Conservation (phyloP, 768 basidiomycete genomes). For the Pholiota conissans region DNA sequence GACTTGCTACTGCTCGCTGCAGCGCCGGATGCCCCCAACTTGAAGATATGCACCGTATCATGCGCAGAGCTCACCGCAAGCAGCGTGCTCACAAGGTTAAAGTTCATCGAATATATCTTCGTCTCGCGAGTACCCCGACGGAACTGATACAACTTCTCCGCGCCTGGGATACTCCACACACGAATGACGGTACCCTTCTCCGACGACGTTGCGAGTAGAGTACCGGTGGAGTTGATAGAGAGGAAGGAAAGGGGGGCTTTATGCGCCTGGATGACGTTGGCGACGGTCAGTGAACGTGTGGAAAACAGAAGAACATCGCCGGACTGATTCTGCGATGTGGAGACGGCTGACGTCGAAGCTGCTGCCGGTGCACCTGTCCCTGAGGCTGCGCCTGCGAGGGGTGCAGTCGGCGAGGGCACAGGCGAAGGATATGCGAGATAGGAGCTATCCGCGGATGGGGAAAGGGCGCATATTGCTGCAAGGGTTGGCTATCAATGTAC, state of each 20-base stretch:
- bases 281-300: slow-evolving; percentile 85
- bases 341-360: slow-evolving; percentile 32
- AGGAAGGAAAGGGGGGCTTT: slow-evolving; percentile 90
- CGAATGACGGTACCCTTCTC: slow-evolving; percentile 98
- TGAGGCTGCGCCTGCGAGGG: slow-evolving; percentile 34
- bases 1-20: slow-evolving; percentile 7
- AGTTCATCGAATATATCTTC: slow-evolving; percentile 76
- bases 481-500: slow-evolving; percentile 3
- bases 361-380: slow-evolving; percentile 28
- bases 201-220: slow-evolving; percentile 88
- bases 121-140: slow-evolving; percentile 86
- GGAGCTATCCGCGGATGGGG: slow-evolving; percentile 89
- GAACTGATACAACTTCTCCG: slow-evolving; percentile 96
- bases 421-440: slow-evolving; percentile 97
- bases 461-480: slow-evolving; percentile 92
- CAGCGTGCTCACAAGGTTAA: slow-evolving; percentile 82
- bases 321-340: slow-evolving; percentile 46
- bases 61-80: slow-evolving; percentile 90
- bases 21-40: slow-evolving; percentile 47
- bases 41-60: slow-evolving; percentile 97
- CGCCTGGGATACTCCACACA: slow-evolving; percentile 88
- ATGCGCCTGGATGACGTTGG: slow-evolving; percentile 97
- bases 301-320: slow-evolving; percentile 96
- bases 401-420: slow-evolving; percentile 77
- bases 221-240: slow-evolving; percentile 82